Evolutionary conservation across 495 filamentous ascomycete species (phyloP).

Genomic region (Aspergillus indologenus): DNA sequence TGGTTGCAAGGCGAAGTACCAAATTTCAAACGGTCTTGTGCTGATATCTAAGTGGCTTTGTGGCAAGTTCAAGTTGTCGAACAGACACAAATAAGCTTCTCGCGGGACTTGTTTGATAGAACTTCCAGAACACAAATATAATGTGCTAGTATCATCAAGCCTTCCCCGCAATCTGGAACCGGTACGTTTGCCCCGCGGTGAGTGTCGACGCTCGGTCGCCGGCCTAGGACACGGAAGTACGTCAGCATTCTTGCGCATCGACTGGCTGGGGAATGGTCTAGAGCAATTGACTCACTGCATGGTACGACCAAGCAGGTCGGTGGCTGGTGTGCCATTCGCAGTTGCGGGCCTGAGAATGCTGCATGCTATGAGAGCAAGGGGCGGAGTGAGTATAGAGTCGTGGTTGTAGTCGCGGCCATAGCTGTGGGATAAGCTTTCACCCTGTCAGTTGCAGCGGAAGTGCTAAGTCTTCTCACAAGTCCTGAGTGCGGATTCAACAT

Average conservation of each 20-base stretch:
- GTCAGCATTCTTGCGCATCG: background rate
- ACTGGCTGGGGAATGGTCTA: background rate
- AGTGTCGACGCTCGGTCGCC: background rate
- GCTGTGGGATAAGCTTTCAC: background rate
- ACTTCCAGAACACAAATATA: background rate
- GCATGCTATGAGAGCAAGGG: background rate
- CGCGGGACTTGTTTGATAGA: background rate
- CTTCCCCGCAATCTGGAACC: background rate
- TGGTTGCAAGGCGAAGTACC: too few relatives aligned
- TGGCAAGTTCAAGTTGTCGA: background rate
- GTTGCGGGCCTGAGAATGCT: background rate
- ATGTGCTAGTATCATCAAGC: background rate
- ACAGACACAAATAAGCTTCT: background rate
- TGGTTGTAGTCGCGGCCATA: background rate
- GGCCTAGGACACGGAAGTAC: background rate
- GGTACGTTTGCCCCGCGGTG: background rate
- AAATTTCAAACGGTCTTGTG: too few relatives aligned
- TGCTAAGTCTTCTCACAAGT: too few relatives aligned
- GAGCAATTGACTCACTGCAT: background rate
- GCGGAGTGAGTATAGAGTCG: background rate
- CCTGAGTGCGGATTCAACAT: too few relatives aligned
- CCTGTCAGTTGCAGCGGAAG: background rate
- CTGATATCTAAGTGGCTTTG: background rate
- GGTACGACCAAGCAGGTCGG: background rate
- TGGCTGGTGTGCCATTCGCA: background rate